Base-by-base conservation (phyloP, 2,329 filamentous ascomycete genomes). In the Diaporthe batatas region DNA sequence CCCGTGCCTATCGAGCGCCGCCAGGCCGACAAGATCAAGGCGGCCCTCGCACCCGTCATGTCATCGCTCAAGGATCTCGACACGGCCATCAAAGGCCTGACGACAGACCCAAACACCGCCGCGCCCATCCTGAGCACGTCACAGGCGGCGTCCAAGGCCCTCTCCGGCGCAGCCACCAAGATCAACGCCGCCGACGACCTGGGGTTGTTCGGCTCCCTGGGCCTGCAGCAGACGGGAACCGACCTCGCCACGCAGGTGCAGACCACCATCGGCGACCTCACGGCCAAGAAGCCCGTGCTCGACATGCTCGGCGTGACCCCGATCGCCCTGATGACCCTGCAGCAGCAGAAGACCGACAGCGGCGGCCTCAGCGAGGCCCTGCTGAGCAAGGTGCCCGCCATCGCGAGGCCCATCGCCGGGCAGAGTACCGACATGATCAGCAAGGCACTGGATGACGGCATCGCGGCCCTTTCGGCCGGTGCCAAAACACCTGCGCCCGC, bases 191-290 rank as follows among this genome's bases (percentile, higher is more conserved):
- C 70, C 25, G 62, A 72, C 47, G n/a, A 44, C 32, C 25, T 68
- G 2, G 53, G 70, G 34, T 53, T 72, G 1, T 18, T 72, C n/a
- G 70, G 62, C 53, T 55, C 81, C 32, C 75, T 83, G 36, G 82
- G 82, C 23, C 62, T 68, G 25, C 70, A 72, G 53, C 70, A 72
- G 70, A 72, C 70, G 39, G 70, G 59, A 4, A 58, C 39, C 34
- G 70, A 68, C 62, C 62, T 72, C 10, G 62, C 70, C 21, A 72
- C 70, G 8, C 70, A 72, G 70, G 70, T 72, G 23, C 14, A 32
- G 44, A 72, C 70, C 32, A 72, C 70, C 39, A 59, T 72, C 32
- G 62, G 62, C 1, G 70, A 72, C 54, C 62, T 72, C 42, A 68
- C 62, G 21, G 51, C 70, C 62, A 72, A 68, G 62, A 72, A 72